These are phyloP conservation scores for Bipolaris bicolor DNA, from an alignment of 2,329 filamentous ascomycete species.

Conservation along the genomic window DNA sequence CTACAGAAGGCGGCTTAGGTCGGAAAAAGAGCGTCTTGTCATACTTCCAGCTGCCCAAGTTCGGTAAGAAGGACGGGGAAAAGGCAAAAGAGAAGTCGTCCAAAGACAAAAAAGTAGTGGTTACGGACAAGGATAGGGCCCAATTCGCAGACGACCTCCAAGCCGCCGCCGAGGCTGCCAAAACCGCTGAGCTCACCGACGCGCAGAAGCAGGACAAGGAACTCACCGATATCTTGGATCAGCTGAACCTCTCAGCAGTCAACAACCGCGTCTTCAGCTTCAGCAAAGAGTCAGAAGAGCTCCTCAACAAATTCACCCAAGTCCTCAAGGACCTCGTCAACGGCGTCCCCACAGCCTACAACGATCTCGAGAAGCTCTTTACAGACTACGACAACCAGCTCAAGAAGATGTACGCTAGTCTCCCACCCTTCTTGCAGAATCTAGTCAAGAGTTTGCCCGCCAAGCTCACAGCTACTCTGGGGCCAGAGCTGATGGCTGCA, in stretches of 20 bases:
- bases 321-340: conserved; percentile 92
- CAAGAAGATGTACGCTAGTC: conserved; percentile 67
- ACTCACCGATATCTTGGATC: conserved; percentile 78
- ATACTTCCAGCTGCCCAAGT: conserved; percentile 42
- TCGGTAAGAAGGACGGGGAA: conserved; percentile 43
- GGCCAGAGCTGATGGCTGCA: conserved; percentile 80
- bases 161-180: conserved; percentile 42
- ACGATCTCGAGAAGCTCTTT: conserved; percentile 77
- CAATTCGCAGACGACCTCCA: conserved; percentile 44
- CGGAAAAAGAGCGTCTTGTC: conserved; percentile 50
- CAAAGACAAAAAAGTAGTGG: conserved; percentile 37
- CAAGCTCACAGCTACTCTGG: conserved; percentile 77
- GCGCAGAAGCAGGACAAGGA: conserved; percentile 69
- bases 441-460: conserved; percentile 83
- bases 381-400: conserved; percentile 68
- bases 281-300: conserved; percentile 80
- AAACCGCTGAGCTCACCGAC: conserved; percentile 44
- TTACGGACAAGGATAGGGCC: conserved; percentile 47
- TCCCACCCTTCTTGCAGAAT: conserved; percentile 82
- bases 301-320: conserved; percentile 83
- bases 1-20: conserved; percentile 35
- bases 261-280: conserved; percentile 88
- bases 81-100: conserved; percentile 37
- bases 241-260: conserved; percentile 79
- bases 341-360: conserved; percentile 90